Evolutionary conservation across 2,329 filamentous ascomycete species (phyloP).

Genomic region (Didymella segeticola): DNA sequence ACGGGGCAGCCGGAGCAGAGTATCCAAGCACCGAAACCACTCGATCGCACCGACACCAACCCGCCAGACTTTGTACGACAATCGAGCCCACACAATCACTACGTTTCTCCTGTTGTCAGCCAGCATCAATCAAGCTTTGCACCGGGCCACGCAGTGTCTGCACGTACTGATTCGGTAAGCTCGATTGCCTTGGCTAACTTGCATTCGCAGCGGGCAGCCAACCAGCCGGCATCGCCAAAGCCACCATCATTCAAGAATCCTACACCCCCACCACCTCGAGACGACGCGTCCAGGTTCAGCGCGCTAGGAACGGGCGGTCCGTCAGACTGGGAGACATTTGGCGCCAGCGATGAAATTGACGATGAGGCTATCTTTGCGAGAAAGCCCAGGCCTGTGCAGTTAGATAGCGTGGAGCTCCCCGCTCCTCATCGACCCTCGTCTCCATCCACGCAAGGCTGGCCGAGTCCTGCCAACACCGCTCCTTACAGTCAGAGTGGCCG

Average conservation of each 20-base stretch:
- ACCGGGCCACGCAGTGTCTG: constrained; percentile 21
- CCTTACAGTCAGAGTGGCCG: constrained; percentile 4
- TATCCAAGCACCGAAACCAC: constrained; percentile 38
- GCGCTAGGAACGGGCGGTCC: constrained; percentile 45
- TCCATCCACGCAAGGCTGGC: constrained; percentile 38
- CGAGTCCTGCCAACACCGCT: constrained; percentile 35
- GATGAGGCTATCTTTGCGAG: constrained; percentile 46
- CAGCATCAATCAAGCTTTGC: constrained; percentile 36
- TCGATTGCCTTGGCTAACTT: constrained; percentile 42
- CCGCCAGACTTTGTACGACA: constrained; percentile 35
- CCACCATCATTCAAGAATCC: constrained; percentile 26
- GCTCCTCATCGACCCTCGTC: constrained; percentile 32
- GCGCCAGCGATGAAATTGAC: constrained; percentile 41
- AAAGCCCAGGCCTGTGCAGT: constrained; percentile 23
- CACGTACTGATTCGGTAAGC: constrained; percentile 40
- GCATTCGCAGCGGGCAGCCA: constrained; percentile 34
- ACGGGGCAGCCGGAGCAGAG: constrained; percentile 25
- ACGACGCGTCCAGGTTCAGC: constrained; percentile 40
- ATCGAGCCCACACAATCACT: constrained; percentile 38
- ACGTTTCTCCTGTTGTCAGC: constrained; percentile 43
- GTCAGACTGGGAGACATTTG: constrained; percentile 49
- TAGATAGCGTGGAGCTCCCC: constrained; percentile 41
- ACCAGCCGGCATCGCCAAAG: constrained; percentile 35
- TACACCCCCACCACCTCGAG: constrained; percentile 35
- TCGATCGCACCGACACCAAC: constrained; percentile 32